A percentile compares a stretch with the other conserved stretches of the same genome.
Conservation (phyloP, 805 yeast genomes). For the Kuraishia ogatae region DNA sequence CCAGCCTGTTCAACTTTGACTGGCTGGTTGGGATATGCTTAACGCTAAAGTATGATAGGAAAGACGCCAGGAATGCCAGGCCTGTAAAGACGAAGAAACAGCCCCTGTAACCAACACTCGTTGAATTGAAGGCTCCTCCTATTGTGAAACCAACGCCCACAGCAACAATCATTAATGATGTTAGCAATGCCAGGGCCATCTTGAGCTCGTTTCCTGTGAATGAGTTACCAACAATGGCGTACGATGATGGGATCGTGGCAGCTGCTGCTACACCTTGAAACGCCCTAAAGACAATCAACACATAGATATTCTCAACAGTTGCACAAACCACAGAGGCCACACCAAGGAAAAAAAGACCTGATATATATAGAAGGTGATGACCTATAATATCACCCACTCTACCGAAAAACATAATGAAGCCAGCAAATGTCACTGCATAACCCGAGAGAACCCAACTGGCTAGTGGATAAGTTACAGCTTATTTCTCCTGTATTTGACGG, state of each 20-base stretch:
- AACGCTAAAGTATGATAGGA: slow-evolving; percentile 19
- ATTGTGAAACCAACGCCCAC: slow-evolving; percentile 30
- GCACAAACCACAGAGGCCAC: slow-evolving; percentile 25
- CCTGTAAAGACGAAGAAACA: slow-evolving; percentile 30
- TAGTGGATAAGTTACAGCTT: neutral
- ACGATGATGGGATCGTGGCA: slow-evolving; percentile 24
- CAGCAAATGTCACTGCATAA: slow-evolving; percentile 26
- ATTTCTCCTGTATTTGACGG: slow-evolving; percentile 1
- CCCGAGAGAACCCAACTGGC: slow-evolving; percentile 25
- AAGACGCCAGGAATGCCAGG: slow-evolving; percentile 11
- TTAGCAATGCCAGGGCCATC: slow-evolving; percentile 17
- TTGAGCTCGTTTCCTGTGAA: slow-evolving; percentile 20
- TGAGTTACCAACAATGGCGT: slow-evolving; percentile 22
- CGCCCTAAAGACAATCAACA: slow-evolving; percentile 26
- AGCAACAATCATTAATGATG: slow-evolving; percentile 18
- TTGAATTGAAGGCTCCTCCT: slow-evolving; percentile 34
- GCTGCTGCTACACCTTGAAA: slow-evolving; percentile 29
- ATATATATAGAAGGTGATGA: slow-evolving; percentile 15
- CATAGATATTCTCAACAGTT: slow-evolving; percentile 23
- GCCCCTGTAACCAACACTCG: slow-evolving; percentile 29
- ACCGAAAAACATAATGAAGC: slow-evolving; percentile 28
- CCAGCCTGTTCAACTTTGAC: slow-evolving; percentile 16
- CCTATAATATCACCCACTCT: slow-evolving; percentile 27
- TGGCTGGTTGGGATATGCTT: slow-evolving; percentile 16
- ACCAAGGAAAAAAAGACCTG: slow-evolving; percentile 15